A percentile compares a stretch with the other conserved stretches of the same genome.
These are phyloP conservation scores for Santalum album DNA, from an alignment of 164 flowering plant species.

Conservation along the genomic window DNA sequence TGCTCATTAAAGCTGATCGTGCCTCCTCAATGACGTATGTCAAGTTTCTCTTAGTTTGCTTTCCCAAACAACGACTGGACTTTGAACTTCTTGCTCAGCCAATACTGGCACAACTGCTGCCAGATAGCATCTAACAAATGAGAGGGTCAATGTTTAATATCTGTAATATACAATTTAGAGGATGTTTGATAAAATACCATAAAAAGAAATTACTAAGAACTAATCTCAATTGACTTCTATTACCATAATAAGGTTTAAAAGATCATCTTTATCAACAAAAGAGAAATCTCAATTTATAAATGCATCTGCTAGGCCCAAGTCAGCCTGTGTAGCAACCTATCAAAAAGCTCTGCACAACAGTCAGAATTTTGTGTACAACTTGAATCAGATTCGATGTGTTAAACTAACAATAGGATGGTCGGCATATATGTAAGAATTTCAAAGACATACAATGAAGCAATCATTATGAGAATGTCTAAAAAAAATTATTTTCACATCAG, in stretches of 20 bases:
- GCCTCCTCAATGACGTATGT: too few species aligned
- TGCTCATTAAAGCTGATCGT: too few species aligned
- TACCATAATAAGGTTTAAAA: constrained; percentile 71
- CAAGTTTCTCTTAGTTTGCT: too few species aligned
- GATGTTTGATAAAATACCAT: constrained; percentile 1
- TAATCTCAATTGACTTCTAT: background rate
- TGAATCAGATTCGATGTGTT: background rate
- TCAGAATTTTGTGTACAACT: constrained; percentile 1
- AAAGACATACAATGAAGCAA: background rate
- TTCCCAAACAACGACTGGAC: too few species aligned
- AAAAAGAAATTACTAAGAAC: background rate
- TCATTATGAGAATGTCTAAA: background rate
- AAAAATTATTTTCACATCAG: too few species aligned
- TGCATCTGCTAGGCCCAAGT: constrained; percentile 96
- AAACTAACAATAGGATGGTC: too few species aligned
- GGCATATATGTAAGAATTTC: too few species aligned
- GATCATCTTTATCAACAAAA: constrained; percentile 74
- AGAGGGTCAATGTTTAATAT: too few species aligned
- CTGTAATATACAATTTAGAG: constrained; percentile 31
- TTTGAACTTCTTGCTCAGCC: too few species aligned
- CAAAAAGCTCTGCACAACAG: constrained; percentile 6
- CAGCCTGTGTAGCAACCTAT: constrained; percentile 80
- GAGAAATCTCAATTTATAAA: constrained; percentile 82
- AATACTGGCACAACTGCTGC: too few species aligned
- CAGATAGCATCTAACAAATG: too few species aligned